Base-by-base conservation (phyloP, 805 yeast genomes). In the Hanseniaspora lindneri region DNA sequence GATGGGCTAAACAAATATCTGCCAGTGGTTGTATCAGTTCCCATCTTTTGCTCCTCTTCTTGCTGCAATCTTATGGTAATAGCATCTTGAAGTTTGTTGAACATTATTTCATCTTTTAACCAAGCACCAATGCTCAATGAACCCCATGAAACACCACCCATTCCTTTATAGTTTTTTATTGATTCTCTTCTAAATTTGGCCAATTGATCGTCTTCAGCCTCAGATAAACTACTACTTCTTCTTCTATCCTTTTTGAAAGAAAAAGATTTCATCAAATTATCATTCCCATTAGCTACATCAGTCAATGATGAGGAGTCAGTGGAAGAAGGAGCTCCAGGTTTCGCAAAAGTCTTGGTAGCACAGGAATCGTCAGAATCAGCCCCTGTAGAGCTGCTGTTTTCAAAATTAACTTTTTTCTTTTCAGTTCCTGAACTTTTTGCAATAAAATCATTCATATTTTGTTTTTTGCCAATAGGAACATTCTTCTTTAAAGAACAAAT, bases 121-220 rank as follows among this genome's bases (percentile, higher is more conserved):
- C 98, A 89, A 14, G 92, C 80, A 13, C 96, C 96, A 27, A 89
- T 87, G 24, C 94, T 82, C 50, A 88, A 77, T 2, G 95, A 87
- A 20, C 97, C 97, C 96, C 96, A 89, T 8, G 94, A 81, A 29
- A 89, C 83, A 41, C 97, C 98, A 39, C 97, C 97, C 80, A 92
- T 84, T 10, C 97, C 97, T 62, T 86, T 95, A 2, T 95, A 82
- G 62, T 89, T 97, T 27, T 96, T 96, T 51, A 92, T 78, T 51
- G 88, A 79, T 58, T 89, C 97, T 54, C 96, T 72, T 60, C 95
- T 76, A 54, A 87, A 75, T 54, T 78, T 64, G n/a, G 60, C 58
- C 52, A 57, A 52, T 20, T 41, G 44, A 42, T 33, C 28, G 16
- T 36, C 40, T 10, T 47, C 51, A 33, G 39, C 40, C 4, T 37